A percentile compares a stretch with the other conserved stretches of the same genome.
These are phyloP conservation scores for Ogataea henricii DNA, from an alignment of 805 yeast genomes.

Conservation along the genomic window DNA sequence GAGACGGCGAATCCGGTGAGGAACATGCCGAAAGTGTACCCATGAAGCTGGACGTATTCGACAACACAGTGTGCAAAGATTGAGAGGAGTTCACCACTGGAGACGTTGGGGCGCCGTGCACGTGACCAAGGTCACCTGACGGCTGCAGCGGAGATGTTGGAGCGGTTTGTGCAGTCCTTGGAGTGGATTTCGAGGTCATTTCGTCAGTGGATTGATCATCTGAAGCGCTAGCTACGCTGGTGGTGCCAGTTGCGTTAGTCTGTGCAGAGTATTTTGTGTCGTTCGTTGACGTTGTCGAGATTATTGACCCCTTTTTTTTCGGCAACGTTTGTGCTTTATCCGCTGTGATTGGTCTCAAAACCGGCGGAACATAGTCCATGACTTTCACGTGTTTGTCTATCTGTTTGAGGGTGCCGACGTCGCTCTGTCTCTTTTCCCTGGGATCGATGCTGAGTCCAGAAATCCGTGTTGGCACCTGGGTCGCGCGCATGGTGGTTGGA, in stretches of 20 bases:
- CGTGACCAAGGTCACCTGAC: conserved; percentile 1
- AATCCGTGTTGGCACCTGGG: conserved; percentile 1
- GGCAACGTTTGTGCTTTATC: conserved; percentile 1
- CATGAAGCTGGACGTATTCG: conserved; percentile 17
- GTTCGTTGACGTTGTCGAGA: conserved; percentile 16
- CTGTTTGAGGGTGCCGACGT: conserved; percentile 33
- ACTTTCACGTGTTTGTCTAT: conserved; percentile 49
- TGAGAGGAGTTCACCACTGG: neutral
- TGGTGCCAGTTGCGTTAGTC: conserved; percentile 8
- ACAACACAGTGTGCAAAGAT: conserved; percentile 15
- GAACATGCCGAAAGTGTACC: neutral
- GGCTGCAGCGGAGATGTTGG: neutral
- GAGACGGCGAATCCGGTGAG: conserved; percentile 8
- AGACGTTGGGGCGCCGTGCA: neutral
- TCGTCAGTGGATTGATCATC: neutral
- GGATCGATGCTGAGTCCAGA: neutral
- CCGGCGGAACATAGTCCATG: conserved; percentile 54
- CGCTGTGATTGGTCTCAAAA: conserved; percentile 44
- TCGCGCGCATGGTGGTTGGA: conserved; percentile 9
- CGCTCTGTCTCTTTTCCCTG: conserved; percentile 13
- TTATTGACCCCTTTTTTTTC: conserved; percentile 7
- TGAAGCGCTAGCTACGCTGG: neutral
- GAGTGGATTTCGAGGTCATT: too few relatives aligned
- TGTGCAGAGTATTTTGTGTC: conserved; percentile 6
- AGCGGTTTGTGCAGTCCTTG: neutral